A percentile compares a stretch with the other conserved stretches of the same genome.
Evolutionary conservation across 2,329 filamentous ascomycete genomes (phyloP).

Genomic region (Drechslerella stenobrocha): DNA sequence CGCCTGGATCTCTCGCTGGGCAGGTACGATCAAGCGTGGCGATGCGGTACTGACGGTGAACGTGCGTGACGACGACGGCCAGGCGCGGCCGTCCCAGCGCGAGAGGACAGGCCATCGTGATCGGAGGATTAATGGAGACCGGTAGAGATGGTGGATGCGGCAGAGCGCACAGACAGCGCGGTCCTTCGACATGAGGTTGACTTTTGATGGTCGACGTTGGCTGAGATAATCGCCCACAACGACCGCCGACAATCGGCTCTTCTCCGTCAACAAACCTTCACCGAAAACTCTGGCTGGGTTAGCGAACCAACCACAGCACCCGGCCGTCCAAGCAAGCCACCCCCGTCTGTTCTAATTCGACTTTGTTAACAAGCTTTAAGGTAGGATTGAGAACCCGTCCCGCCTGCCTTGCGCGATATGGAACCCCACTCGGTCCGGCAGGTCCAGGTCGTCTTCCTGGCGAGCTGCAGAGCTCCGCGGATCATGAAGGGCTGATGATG

Average conservation of each 20-base stretch:
- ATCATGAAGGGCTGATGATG: not conserved
- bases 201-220: too few relatives aligned
- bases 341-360: not conserved
- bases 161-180: not conserved
- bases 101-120: not conserved
- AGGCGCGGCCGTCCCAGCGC: not conserved
- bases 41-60: not conserved
- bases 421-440: constrained; percentile 3
- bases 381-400: not conserved
- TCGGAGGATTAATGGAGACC: not conserved
- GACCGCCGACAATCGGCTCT: not conserved
- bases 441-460: not conserved
- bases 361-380: not conserved
- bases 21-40: not conserved
- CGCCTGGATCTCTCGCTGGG: too few relatives aligned
- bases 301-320: not conserved
- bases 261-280: not conserved
- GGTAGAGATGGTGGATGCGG: not conserved
- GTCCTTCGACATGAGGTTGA: too few relatives aligned
- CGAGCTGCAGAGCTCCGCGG: constrained; percentile 4
- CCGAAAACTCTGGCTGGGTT: not conserved
- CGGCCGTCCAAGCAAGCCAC: not conserved
- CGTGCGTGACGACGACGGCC: not conserved
- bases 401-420: not conserved
- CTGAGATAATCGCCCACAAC: too few relatives aligned